Evolutionary conservation across 2,329 filamentous ascomycete genomes (phyloP), one percentile per base, ranked within the genome.

Genomic region (Lasiodiplodia hormozganensis): DNA sequence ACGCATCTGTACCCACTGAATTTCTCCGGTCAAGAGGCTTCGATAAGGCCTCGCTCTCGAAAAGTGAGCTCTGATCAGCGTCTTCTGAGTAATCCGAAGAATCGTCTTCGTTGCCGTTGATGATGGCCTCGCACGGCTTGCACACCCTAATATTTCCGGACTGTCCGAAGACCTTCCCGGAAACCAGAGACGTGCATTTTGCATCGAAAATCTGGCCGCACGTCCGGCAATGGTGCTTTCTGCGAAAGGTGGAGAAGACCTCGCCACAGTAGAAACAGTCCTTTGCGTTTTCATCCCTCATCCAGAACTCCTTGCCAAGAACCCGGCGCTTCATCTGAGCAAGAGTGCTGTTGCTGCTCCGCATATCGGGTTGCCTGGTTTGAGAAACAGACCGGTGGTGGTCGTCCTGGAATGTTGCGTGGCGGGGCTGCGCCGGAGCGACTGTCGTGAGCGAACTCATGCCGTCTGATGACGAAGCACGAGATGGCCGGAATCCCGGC

Each of bases 171-270:
- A 90, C 89, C 71, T 92, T 88, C 6, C 95, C 96, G 6, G 93
- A 88, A 28, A 98, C 93, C n/a, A 95, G 89, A 5, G 92, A 92
- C 0, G 95, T 99, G 80, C 96, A 99, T 78, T 96, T 97, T 4
- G 93, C 92, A 79, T 98, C 96, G 76, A 99, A 99, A 54, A 99
- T 99, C 76, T 97, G 97, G n/a, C 96, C 96, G 77, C 96, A 99
- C 0, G 88, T 88, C 56, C 96, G 90, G 78, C 96, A 99, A 79
- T 99, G 96, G 78, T 99, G 96, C 77, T 99, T 99, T 72, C 96
- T 89, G 69, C 96, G 88, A 77, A 98, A 98, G 1, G 95, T 96
- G 0, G 93, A 94, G 76, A 99, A 99, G 2, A 92, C 87, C 69
- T 93, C 91, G 54, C 93, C 93, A 75, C 96, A 99, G 54, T 93